These are phyloP conservation scores for Trametes gibbosa DNA, from an alignment of 768 basidiomycete genomes.

Conservation along the genomic window DNA sequence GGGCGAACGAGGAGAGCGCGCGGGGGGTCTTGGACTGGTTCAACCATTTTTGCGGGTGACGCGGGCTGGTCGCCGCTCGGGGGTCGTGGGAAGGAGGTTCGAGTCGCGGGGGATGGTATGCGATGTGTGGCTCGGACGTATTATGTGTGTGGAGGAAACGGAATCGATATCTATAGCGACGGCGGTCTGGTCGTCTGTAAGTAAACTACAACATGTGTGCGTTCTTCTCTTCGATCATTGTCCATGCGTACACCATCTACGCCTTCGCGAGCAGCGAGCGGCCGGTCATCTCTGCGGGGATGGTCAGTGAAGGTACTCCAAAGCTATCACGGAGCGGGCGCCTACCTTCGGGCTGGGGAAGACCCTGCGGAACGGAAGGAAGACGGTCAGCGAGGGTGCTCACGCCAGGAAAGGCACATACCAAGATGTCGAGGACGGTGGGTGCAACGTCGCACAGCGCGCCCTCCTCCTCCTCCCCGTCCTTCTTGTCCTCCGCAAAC, in stretches of 20 bases:
- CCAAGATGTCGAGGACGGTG: constrained; percentile 78
- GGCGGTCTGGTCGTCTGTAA: not conserved
- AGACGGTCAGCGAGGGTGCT: not conserved
- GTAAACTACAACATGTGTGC: constrained; percentile 4
- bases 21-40: constrained; percentile 19
- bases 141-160: too few species aligned
- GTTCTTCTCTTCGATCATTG: constrained; percentile 4
- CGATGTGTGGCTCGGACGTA: too few species aligned
- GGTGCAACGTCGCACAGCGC: constrained; percentile 91
- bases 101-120: too few species aligned
- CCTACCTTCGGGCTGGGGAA: constrained; percentile 69
- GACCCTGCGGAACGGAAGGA: constrained; percentile 37
- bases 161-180: not conserved
- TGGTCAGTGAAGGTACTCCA: not conserved
- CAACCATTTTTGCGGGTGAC: constrained; percentile 6
- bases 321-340: not conserved
- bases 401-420: constrained; percentile 14
- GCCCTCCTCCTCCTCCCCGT: constrained; percentile 52
- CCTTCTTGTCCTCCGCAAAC: constrained; percentile 51
- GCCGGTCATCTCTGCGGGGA: constrained; percentile 29
- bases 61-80: too few species aligned
- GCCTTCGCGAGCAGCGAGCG: constrained; percentile 30
- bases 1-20: constrained; percentile 24
- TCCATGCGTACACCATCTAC: constrained; percentile 5
- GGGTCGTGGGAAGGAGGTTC: too few species aligned